Base-by-base conservation (phyloP, 2,329 filamentous ascomycete species). In the Venturia asperata region DNA sequence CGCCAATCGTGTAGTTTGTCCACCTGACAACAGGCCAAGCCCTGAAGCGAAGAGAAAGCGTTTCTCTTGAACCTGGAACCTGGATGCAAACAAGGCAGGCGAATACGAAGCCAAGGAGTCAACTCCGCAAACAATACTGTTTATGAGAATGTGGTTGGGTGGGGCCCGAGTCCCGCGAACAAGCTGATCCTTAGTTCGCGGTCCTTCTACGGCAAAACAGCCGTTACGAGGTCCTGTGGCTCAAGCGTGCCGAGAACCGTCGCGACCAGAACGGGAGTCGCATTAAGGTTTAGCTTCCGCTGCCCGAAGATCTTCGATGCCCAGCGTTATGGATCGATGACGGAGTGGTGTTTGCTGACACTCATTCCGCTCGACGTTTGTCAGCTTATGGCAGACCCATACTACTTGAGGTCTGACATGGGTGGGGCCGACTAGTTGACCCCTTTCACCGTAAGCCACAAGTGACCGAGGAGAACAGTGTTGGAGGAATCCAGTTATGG, bases 221-320 rank as follows among this genome's bases (percentile, higher is more conserved):
- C 45, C 45, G 45, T 49, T 10, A 17, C 21, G 21, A 21, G 42
- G 15, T 45, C 42, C 15, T 6, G 5, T 17, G 42, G 13, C 17
- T 52, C 21, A 27, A 27, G 47, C 47, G 21, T 37, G 17, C 52
- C 52, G 52, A 37, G 52, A 37, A 34, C 17, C 52, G 52, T n/a
- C 52, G 13, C 11, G 13, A 37, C 5, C 15, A 37, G 24, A 17
- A 37, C 7, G 24, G 52, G 37, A 9, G 52, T 58, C 30, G 52
- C 21, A n/a, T 37, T 58, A 58, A 58, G 52, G 52, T 58, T 58
- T 58, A 58, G 52, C 30, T n/a, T 58, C 52, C 52, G 30, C 52
- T 39, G 52, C 30, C 27, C 7, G 30, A 10, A 4, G 15, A 24
- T 37, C 9, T 34, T 58, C 52, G 27, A 27, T 17, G 3, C 27